phyloP scores from a whole-genome alignment of 2,329 filamentous ascomycete genomes.

The Hypoxylon sp. region DNA sequence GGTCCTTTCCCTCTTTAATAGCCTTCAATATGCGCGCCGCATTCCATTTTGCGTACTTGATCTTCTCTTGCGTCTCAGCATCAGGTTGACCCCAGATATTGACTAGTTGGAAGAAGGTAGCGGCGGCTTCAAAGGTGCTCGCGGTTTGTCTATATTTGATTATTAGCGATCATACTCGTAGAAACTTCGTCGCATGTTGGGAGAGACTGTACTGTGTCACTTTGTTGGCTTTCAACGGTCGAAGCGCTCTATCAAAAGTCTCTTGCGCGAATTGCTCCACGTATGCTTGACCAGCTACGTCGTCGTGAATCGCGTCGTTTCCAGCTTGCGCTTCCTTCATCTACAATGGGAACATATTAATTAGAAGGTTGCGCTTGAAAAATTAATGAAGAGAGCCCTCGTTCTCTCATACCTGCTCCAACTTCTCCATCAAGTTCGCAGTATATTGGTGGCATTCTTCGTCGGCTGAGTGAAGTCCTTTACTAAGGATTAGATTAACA shows the following conservation, averaged over 20 bases:
- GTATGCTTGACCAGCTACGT: slow-evolving; percentile 88
- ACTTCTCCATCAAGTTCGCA: slow-evolving; percentile 87
- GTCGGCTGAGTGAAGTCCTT: slow-evolving; percentile 82
- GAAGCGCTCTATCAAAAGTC: slow-evolving; percentile 87
- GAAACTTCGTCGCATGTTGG: not conserved
- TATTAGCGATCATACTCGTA: slow-evolving; percentile 21
- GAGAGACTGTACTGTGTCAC: slow-evolving; percentile 76
- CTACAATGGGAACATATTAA: slow-evolving; percentile 54
- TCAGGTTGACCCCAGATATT: slow-evolving; percentile 86
- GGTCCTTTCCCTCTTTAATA: slow-evolving; percentile 90
- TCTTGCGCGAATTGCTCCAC: slow-evolving; percentile 95
- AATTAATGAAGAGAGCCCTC: not conserved
- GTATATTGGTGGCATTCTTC: slow-evolving; percentile 86
- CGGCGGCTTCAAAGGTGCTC: slow-evolving; percentile 92
- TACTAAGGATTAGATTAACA: slow-evolving; percentile 89
- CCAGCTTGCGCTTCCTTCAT: slow-evolving; percentile 80
- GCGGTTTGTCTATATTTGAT: slow-evolving; percentile 79
- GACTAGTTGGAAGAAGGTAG: slow-evolving; percentile 90
- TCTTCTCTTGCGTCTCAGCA: slow-evolving; percentile 83
- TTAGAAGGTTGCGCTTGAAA: slow-evolving; percentile 1
- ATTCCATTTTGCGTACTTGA: slow-evolving; percentile 98
- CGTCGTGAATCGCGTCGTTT: slow-evolving; percentile 89
- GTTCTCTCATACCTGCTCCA: slow-evolving; percentile 76
- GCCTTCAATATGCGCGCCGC: slow-evolving; percentile 91
- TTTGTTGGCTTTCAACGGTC: slow-evolving; percentile 84